Evolutionary conservation across 2,329 filamentous ascomycete genomes (phyloP).

Genomic region (Cephalotrichum gorgonifer): DNA sequence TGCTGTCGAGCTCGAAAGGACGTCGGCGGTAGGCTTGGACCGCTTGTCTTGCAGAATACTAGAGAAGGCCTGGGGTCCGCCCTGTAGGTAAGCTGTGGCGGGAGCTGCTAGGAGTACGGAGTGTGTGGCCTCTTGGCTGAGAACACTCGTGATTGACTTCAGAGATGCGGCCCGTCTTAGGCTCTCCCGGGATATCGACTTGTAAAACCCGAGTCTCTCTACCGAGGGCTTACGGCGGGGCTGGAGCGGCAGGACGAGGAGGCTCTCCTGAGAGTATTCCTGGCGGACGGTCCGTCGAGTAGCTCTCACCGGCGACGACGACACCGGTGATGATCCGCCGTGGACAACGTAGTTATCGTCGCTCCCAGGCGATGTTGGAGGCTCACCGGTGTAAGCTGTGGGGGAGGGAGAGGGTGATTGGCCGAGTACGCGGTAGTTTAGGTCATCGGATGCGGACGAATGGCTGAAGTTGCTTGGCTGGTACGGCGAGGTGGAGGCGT

Average conservation of each 20-base stretch:
- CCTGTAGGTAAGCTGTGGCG: slow-evolving; percentile 26
- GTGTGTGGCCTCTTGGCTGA: slow-evolving; percentile 36
- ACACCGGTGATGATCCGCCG: slow-evolving; percentile 29
- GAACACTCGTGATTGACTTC: slow-evolving; percentile 43
- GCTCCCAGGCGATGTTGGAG: slow-evolving; percentile 23
- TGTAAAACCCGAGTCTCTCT: slow-evolving; percentile 38
- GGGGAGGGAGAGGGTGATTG: slow-evolving; percentile 34
- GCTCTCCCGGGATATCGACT: slow-evolving; percentile 40
- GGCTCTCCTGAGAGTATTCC: slow-evolving; percentile 51
- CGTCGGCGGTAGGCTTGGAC: background rate
- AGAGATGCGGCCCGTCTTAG: slow-evolving; percentile 38
- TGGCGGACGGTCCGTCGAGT: slow-evolving; percentile 16
- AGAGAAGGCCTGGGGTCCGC: slow-evolving; percentile 17
- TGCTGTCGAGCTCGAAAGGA: background rate
- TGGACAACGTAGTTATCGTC: slow-evolving; percentile 45
- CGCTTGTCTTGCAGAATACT: slow-evolving; percentile 7
- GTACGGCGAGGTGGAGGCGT: slow-evolving; percentile 33
- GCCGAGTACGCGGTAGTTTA: slow-evolving; percentile 37
- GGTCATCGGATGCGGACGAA: slow-evolving; percentile 22
- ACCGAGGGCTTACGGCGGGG: slow-evolving; percentile 34
- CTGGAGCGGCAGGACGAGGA: slow-evolving; percentile 45
- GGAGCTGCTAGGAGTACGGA: slow-evolving; percentile 24
- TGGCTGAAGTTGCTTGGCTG: slow-evolving; percentile 22
- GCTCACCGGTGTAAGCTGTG: slow-evolving; percentile 23
- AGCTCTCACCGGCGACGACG: slow-evolving; percentile 26